Evolutionary conservation across 441 rosid species (phyloP), one percentile per base, ranked within the genome.

Genomic region (Geranium incanum): DNA sequence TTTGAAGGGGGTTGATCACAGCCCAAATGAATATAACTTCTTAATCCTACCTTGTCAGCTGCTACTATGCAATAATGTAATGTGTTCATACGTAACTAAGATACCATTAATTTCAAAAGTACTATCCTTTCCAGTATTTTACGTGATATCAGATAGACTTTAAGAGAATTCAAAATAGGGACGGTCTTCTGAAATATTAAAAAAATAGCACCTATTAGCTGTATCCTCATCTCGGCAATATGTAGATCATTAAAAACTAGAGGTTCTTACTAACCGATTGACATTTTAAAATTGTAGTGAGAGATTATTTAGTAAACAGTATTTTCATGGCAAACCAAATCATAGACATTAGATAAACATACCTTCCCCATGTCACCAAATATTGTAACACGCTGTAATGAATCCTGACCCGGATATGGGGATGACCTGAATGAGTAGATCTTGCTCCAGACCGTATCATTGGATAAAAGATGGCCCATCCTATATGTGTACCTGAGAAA

Each of bases 351-450:
- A 4, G 6, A 57, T 57, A 57, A 57, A 16, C 21, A 57, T 83
- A 94, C 99, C 96, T 91, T 94, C 9, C 99, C 97, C 95, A 94
- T 87, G 79, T 90, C 99, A 68, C 97, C 97, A 50, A 90, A 91
- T 71, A 94, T 78, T 41, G 90, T 79, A 69, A 91, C 87, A 37
- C 85, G 88, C 76, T 94, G 99, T 72, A 87, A 76, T 0, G 97
- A 91, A 74, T 91, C 85, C 76, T 94, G 95, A 71, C 98, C 97
- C 15, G 96, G 97, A 82, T 73, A 91, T 65, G 98, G 97, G 8
- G 96, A 84, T 50, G 95, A 83, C 71, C 75, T 81, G 65, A 91
- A 91, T 1, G 89, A 78, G 76, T 84, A 88, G 3, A 12, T 78
- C 85, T 90, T 87, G 85, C 99, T 88, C 95, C 87, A 88, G 66